Percentiles rank a stretch among this genome's conserved stretches.
These are phyloP conservation scores for Boletellus emodensis DNA, from an alignment of 768 basidiomycete genomes.

Conservation along the genomic window DNA sequence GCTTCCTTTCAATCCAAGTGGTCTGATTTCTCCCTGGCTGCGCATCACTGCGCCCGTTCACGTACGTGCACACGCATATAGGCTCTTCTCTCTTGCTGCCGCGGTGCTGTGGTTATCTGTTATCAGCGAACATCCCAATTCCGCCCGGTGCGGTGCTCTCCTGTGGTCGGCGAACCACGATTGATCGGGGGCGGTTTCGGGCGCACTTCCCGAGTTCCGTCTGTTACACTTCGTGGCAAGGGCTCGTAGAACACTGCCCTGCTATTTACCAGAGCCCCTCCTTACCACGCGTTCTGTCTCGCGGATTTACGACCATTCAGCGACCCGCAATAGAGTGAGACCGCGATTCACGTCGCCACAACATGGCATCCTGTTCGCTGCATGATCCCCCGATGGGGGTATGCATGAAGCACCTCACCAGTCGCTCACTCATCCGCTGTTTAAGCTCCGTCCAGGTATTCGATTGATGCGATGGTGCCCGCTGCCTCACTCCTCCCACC, in stretches of 20 bases:
- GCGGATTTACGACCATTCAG: conserved; percentile 14
- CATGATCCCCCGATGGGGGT: conserved; percentile 9
- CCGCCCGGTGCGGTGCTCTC: conserved; percentile 15
- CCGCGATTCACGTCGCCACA: conserved; percentile 3
- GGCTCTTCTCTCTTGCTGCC: conserved; percentile 8
- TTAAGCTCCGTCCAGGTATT: conserved; percentile 25
- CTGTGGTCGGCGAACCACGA: conserved; percentile 26
- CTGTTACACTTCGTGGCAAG: conserved; percentile 18
- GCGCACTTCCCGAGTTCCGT: conserved; percentile 13
- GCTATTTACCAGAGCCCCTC: conserved; percentile 3
- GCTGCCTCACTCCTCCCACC: conserved; percentile 20
- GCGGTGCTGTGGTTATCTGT: conserved; percentile 17
- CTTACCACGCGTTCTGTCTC: conserved; percentile 7
- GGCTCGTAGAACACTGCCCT: conserved; percentile 24
- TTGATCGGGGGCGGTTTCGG: conserved; percentile 26
- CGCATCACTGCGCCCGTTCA: conserved; percentile 19
- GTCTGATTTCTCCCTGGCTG: conserved; percentile 11
- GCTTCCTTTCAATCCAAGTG: conserved; percentile 10
- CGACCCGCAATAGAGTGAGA: conserved; percentile 8
- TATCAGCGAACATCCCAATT: conserved; percentile 5
- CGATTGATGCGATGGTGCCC: conserved; percentile 15
- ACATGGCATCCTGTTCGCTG: conserved; percentile 7
- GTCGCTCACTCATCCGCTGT: conserved; percentile 9
- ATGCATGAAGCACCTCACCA: conserved; percentile 7
- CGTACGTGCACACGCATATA: conserved; percentile 1